Evolutionary conservation across 75 land plant genomes (phyloP), one percentile per base, ranked within the genome.

Genomic region (Azolla pinnata): DNA sequence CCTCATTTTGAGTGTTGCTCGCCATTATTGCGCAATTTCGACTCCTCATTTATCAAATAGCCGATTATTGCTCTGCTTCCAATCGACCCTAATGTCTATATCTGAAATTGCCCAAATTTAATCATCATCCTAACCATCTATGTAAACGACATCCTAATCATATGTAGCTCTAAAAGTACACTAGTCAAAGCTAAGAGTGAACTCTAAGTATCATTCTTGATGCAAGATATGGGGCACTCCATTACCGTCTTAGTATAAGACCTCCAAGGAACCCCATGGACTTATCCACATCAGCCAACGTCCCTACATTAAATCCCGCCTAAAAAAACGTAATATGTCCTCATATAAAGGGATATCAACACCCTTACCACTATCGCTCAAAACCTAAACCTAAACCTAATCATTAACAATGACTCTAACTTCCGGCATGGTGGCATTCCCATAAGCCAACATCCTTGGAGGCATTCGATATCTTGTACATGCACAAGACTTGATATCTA

Each of bases 21-120:
- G 44, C 62, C 25, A 18, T 59, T 1, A 23, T 47, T 1, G 21
- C 62, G 1, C 42, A 26, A 5, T 27, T 40, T 24, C 26, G 24
- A 8, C 25, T 40, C 14, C 45, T 19, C 21, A 2, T 59, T 4
- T 27, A 59, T 59, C 45, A 42, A 59, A 38, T 59, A 25, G 62
- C 38, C 44, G 62, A 40, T 5, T 3, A 25, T 25, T 24, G 21
- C 18, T 14, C 14, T 9, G 7, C 19, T 48, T 20, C 51, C 9
- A 14, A 12, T 8, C 19, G 51, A 48, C 4, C 18, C 51, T 20
- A 48, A 48, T 48, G 21, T 48, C 14, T 48, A 48, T 20, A 17
- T 4, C 14, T 18, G 18, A 8, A 9, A 48, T 20, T 12, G 19
- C 4, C 7, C 21, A 12, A 20, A 20, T 17, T 7, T 48, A 18